These are phyloP conservation scores for Nannizzia gypsea DNA, from an alignment of 2,329 filamentous ascomycete genomes.

Conservation along the genomic window DNA sequence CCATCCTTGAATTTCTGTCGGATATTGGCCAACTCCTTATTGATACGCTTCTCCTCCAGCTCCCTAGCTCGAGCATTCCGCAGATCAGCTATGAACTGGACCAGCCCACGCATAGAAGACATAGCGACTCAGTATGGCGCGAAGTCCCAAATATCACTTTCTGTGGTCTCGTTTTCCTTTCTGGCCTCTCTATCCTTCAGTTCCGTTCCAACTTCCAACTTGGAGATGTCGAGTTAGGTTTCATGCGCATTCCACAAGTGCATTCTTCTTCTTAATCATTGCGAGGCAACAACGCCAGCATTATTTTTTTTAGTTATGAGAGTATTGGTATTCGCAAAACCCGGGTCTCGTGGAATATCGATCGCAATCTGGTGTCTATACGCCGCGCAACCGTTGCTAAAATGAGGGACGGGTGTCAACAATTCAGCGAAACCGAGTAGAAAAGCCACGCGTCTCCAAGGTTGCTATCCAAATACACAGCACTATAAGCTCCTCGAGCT, in stretches of 20 bases:
- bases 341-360: not conserved
- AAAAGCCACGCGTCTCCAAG: not conserved
- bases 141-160: not conserved
- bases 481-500: not conserved
- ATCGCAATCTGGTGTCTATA: not conserved
- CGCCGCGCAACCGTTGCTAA: not conserved
- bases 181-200: not conserved
- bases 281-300: slow-evolving; percentile 3
- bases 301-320: not conserved
- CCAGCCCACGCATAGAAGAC: slow-evolving; percentile 56
- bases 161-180: not conserved
- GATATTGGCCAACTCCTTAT: slow-evolving; percentile 98
- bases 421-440: not conserved
- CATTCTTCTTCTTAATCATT: slow-evolving; percentile 9
- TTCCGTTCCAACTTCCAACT: slow-evolving; percentile 5
- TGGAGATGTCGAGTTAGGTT: slow-evolving; percentile 6
- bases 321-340: too few species aligned
- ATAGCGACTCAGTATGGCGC: slow-evolving; percentile 18
- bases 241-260: not conserved
- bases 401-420: not conserved
- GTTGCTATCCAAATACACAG: not conserved
- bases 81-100: slow-evolving; percentile 96
- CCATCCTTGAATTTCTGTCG: slow-evolving; percentile 97
- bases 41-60: slow-evolving; percentile 96
- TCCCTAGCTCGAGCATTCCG: slow-evolving; percentile 90